Evolutionary conservation across 1,284 basidiomycete genomes (phyloP).

Genomic region (Sanghuangporus sanghuang): DNA sequence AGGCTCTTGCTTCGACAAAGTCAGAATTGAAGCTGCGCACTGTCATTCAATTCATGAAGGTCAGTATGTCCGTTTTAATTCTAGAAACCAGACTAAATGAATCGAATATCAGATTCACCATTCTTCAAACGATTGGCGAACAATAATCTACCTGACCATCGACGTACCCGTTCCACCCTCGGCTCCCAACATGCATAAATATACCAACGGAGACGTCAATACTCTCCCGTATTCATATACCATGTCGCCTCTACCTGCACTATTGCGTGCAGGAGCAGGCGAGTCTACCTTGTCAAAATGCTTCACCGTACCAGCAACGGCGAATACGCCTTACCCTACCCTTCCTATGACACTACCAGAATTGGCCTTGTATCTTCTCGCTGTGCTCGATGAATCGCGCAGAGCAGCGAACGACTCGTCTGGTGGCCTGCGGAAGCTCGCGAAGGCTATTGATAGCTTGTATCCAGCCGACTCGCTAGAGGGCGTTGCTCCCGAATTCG

Average conservation of each 20-base stretch:
- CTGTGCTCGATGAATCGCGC: conserved; percentile 62
- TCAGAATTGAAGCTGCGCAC: conserved; percentile 57
- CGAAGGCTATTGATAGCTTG: conserved; percentile 55
- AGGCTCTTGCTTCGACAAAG: conserved; percentile 55
- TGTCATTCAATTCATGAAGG: conserved; percentile 73
- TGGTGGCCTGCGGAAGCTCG: conserved; percentile 56
- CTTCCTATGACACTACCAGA: conserved; percentile 71
- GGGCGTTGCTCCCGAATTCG: conserved; percentile 10
- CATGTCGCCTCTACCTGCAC: conserved; percentile 49
- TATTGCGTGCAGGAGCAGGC: conserved; percentile 50
- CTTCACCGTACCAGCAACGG: conserved; percentile 61
- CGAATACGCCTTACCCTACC: conserved; percentile 53
- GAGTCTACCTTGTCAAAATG: conserved; percentile 60
- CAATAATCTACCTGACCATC: conserved; percentile 68
- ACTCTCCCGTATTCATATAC: conserved; percentile 67
- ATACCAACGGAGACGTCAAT: conserved; percentile 52
- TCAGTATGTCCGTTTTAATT: conserved; percentile 26
- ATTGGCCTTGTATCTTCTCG: conserved; percentile 67
- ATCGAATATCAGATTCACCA: conserved; percentile 44
- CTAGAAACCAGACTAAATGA: neutral
- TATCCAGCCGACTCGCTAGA: conserved; percentile 38
- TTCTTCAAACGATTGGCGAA: conserved; percentile 57
- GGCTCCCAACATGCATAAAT: conserved; percentile 40
- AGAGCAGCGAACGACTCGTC: conserved; percentile 50
- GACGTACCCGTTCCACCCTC: conserved; percentile 55